Conservation (phyloP, 139 green algal genomes). For the Medakamo hakoo region DNA sequence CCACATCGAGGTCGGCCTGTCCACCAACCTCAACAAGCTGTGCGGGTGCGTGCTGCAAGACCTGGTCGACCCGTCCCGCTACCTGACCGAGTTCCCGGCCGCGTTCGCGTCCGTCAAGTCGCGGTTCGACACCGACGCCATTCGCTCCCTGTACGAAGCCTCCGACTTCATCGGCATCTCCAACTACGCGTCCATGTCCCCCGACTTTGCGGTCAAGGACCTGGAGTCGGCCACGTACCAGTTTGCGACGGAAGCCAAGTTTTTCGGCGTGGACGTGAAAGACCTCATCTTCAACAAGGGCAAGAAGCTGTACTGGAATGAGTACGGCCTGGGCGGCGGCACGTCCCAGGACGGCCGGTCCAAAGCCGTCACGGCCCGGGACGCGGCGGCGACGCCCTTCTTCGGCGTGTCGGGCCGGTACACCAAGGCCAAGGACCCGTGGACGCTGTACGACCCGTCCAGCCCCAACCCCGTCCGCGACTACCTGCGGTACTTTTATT, state of each 20-base stretch:
- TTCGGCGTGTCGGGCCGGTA: conserved; percentile 16
- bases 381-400: conserved; percentile 22
- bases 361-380: conserved; percentile 9
- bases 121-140: conserved; percentile 9
- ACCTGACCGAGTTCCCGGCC: conserved; percentile 1
- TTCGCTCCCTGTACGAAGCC: conserved; percentile 12
- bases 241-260: conserved; percentile 3
- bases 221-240: conserved; percentile 17
- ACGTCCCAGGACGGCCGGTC: conserved; percentile 5
- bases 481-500: conserved; percentile 11
- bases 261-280: conserved; percentile 13
- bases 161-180: conserved; percentile 29
- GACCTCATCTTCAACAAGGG: conserved; percentile 11
- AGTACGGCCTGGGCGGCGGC: conserved; percentile 32
- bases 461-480: conserved; percentile 9
- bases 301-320: conserved; percentile 18
- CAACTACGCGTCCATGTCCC: conserved; percentile 22
- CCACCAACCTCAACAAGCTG: conserved; percentile 21
- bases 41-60: conserved; percentile 16
- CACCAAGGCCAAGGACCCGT: conserved; percentile 4
- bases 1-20: conserved; percentile 13
- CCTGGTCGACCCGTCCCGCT: conserved; percentile 11
- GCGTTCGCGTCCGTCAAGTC: conserved; percentile 10
- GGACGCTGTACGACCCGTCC: conserved; percentile 8
- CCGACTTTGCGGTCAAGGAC: conserved; percentile 13